A percentile compares a stretch with the other conserved stretches of the same genome.
These are phyloP conservation scores for Flammula alnicola DNA, from an alignment of 1,284 basidiomycete species.

Conservation along the genomic window DNA sequence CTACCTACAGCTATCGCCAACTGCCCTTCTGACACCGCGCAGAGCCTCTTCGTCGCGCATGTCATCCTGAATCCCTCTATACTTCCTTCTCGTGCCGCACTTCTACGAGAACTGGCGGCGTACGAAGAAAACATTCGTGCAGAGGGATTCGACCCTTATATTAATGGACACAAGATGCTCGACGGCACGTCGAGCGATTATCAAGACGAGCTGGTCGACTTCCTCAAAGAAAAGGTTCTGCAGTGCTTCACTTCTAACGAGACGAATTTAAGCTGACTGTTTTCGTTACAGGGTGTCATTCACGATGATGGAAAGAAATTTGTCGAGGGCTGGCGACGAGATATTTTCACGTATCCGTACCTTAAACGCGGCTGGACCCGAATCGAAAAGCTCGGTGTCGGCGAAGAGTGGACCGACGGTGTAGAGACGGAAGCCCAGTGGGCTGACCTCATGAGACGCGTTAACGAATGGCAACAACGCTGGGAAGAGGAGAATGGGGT, in stretches of 20 bases:
- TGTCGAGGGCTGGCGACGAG: conserved; percentile 54
- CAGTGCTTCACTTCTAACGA: not conserved
- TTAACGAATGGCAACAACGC: conserved; percentile 50
- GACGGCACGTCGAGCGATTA: conserved; percentile 46
- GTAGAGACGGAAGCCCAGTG: conserved; percentile 37
- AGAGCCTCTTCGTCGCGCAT: conserved; percentile 51
- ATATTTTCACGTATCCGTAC: conserved; percentile 36
- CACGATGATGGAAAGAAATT: conserved; percentile 47
- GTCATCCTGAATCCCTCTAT: conserved; percentile 46
- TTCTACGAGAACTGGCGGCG: conserved; percentile 45
- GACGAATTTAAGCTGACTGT: not conserved
- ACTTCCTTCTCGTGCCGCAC: conserved; percentile 43
- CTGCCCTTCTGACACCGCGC: conserved; percentile 55
- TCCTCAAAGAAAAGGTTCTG: conserved; percentile 43
- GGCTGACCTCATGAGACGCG: conserved; percentile 48
- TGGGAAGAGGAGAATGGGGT: conserved; percentile 42
- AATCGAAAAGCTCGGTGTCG: conserved; percentile 44
- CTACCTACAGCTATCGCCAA: conserved; percentile 47
- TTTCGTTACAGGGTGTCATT: conserved; percentile 37
- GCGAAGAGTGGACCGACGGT: conserved; percentile 47
- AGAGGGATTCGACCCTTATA: conserved; percentile 51
- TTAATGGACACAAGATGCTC: conserved; percentile 52
- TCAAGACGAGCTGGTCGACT: conserved; percentile 50
- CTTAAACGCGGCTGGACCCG: conserved; percentile 50
- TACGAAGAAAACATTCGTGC: conserved; percentile 43